A percentile compares a stretch with the other conserved stretches of the same genome.
These are phyloP conservation scores for Kodamaea suecica DNA, from an alignment of 1,139 yeast species.

Conservation along the genomic window DNA sequence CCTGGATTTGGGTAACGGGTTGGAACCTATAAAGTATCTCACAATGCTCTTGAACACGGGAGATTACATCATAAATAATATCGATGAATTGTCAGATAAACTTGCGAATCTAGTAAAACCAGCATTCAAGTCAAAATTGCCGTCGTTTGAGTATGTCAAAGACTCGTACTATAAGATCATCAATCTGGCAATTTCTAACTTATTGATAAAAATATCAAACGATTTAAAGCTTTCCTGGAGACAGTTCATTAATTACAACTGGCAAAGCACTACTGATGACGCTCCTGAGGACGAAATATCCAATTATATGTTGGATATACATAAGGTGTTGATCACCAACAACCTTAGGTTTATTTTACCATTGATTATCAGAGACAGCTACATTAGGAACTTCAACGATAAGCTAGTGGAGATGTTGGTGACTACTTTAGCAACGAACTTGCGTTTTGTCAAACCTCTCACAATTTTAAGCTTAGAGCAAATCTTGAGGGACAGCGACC, in stretches of 20 bases:
- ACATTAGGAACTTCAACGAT: conserved; percentile 71
- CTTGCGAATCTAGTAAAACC: conserved; percentile 46
- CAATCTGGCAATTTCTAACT: conserved; percentile 53
- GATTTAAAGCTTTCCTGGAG: conserved; percentile 78
- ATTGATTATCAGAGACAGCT: conserved; percentile 66
- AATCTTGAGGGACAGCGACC: conserved; percentile 66
- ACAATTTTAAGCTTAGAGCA: conserved; percentile 76
- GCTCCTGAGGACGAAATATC: conserved; percentile 54
- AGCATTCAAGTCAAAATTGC: conserved; percentile 30
- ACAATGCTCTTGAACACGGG: conserved; percentile 83
- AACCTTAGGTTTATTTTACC: conserved; percentile 53
- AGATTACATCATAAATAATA: conserved; percentile 80
- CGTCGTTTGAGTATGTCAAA: conserved; percentile 53
- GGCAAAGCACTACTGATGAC: conserved; percentile 37
- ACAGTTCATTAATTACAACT: conserved; percentile 76
- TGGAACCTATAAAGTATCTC: conserved; percentile 63
- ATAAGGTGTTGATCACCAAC: conserved; percentile 38
- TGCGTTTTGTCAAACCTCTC: conserved; percentile 62
- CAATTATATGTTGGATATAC: conserved; percentile 60
- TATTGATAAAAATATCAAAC: conserved; percentile 56
- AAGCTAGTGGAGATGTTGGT: conserved; percentile 67
- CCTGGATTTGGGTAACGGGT: conserved; percentile 20
- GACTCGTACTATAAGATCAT: conserved; percentile 58
- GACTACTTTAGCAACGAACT: conserved; percentile 53
- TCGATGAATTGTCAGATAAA: conserved; percentile 70